Base-by-base conservation (phyloP, 2,329 filamentous ascomycete species). In the Colletotrichum sp. region DNA sequence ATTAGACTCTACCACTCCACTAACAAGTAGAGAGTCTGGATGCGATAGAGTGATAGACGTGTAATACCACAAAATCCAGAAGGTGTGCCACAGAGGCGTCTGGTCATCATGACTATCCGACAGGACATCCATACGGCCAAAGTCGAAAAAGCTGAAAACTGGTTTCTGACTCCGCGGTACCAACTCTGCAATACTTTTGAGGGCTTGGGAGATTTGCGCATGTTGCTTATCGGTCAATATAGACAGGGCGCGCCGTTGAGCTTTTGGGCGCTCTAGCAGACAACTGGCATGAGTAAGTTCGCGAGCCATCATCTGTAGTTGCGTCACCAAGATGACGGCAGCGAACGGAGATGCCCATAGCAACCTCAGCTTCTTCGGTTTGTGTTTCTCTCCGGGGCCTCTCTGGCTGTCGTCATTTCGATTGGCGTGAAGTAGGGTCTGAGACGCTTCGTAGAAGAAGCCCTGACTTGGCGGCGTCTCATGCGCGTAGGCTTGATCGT, bases 1-100 rank as follows among this genome's bases (percentile, higher is more conserved):
- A 13, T 72, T 72, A 2, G 70, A 72, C 48, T 72, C 70, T 7
- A 72, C 70, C 7, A 72, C 70, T n/a, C 70, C 70, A 13, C 63
- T 72, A 6, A 72, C 70, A 3, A 72, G 36, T 2, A 72, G 32
- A 3, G 70, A 72, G 55, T 72, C 70, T 8, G 70, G 70, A 15
- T 72, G 70, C 1, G 70, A 72, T 5, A 72, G 11, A 16, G 70
- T 72, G 15, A 72, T 72, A n/a, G 70, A 72, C 1, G 70, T 72
- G 28, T 72, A 72, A 6, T 72, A 72, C 70, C 70, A 72, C 4
- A 72, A 16, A 3, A 72, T 68, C 70, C 70, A 72, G 55, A 72
- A 72, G 13, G 63, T 72, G 22, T 72, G 70, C 70, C 70, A 72
- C 12, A 72, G n/a, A 12, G 70, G 70, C 9, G 70, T 72, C 15